A percentile compares a stretch with the other conserved stretches of the same genome.
These are phyloP conservation scores for Melampsora occidentalis DNA, from an alignment of 1,284 basidiomycete species.

Conservation along the genomic window DNA sequence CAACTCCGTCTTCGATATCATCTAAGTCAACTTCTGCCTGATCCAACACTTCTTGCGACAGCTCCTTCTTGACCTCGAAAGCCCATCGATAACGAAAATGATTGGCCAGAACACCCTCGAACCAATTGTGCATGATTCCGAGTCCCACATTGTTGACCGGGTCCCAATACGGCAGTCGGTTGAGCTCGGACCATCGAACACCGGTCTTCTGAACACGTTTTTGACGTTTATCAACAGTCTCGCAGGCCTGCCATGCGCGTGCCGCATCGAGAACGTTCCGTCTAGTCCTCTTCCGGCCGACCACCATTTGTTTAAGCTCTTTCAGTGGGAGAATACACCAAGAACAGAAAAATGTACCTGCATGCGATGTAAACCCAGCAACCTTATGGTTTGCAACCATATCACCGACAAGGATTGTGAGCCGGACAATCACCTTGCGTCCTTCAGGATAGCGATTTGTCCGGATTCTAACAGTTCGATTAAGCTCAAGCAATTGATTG, in stretches of 20 bases:
- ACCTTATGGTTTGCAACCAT: no score
- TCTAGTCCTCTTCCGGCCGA: no score
- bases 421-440: not conserved
- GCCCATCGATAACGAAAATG: conserved; percentile 12
- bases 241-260: not conserved
- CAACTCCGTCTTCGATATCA: no score
- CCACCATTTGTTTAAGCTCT: no score
- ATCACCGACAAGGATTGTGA: not conserved
- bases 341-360: no score
- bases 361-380: no score
- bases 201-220: not conserved
- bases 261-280: not conserved
- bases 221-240: not conserved
- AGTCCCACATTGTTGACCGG: conserved; percentile 13
- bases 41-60: not conserved
- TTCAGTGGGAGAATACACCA: no score
- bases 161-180: conserved; percentile 12
- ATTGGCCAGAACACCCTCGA: conserved; percentile 14
- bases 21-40: no score
- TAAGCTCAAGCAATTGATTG: not conserved
- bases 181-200: conserved; percentile 9
- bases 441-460: not conserved
- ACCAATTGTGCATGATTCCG: conserved; percentile 27
- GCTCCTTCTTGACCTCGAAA: not conserved
- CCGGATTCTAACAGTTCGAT: no score